These are phyloP conservation scores for Davidsoniella australis DNA, from an alignment of 2,329 filamentous ascomycete species.

Conservation along the genomic window DNA sequence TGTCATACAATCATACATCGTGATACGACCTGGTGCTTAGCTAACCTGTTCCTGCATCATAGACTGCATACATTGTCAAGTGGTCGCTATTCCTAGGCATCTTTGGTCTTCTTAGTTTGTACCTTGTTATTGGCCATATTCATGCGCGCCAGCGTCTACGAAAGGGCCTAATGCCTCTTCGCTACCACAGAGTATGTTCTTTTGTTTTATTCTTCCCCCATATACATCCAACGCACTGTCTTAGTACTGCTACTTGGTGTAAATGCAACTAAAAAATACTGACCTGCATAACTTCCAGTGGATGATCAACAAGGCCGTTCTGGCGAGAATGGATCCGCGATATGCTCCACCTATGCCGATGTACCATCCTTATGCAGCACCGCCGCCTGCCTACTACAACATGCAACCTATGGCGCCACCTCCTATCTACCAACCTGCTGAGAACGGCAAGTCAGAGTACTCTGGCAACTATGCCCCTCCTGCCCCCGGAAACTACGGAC, in stretches of 20 bases:
- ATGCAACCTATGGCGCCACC: conserved; percentile 39
- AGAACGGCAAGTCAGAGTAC: conserved; percentile 32
- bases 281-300: conserved; percentile 22
- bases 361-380: conserved; percentile 25
- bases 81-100: conserved; percentile 52
- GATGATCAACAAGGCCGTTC: conserved; percentile 31
- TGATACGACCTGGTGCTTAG: neutral
- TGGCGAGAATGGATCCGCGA: conserved; percentile 29
- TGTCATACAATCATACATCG: neutral
- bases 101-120: conserved; percentile 38
- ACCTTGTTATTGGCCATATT: conserved; percentile 49
- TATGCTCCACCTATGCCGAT: conserved; percentile 28
- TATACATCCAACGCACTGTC: too few relatives aligned
- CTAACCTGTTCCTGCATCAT: conserved; percentile 6
- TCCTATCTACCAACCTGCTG: conserved; percentile 39
- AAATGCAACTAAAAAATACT: neutral
- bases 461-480: conserved; percentile 27
- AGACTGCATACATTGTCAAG: conserved; percentile 51
- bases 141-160: conserved; percentile 52
- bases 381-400: conserved; percentile 22
- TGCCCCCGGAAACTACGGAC: conserved; percentile 6
- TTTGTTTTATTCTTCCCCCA: neutral
- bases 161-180: conserved; percentile 46
- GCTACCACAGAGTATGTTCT: conserved; percentile 48
- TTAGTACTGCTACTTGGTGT: neutral